A percentile compares a stretch with the other conserved stretches of the same genome.
phyloP scores from a whole-genome alignment of 2,329 filamentous ascomycete species.

The Drechslerella stenobrocha region DNA sequence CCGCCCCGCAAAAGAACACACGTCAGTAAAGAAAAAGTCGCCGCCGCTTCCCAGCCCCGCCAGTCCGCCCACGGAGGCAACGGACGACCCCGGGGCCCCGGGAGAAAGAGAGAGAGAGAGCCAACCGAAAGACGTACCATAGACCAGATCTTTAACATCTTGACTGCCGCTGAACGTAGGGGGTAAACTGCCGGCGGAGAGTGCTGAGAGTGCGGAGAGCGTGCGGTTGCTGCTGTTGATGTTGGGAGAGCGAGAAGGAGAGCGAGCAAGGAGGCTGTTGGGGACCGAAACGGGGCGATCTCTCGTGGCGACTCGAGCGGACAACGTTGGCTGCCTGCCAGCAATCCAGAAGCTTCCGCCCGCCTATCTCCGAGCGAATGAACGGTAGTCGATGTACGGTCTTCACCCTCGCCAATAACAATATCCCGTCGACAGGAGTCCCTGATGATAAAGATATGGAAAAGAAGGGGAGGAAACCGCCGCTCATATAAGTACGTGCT shows the following conservation, averaged over 20 bases:
- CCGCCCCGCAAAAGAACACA: slow-evolving; percentile 51
- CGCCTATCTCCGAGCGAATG: slow-evolving; percentile 4
- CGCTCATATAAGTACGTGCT: neutral
- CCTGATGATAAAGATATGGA: neutral
- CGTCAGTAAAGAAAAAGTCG: slow-evolving; percentile 51
- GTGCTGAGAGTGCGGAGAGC: neutral
- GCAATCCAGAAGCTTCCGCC: slow-evolving; percentile 44
- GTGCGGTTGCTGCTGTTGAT: slow-evolving; percentile 4
- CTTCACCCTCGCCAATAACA: too few relatives aligned
- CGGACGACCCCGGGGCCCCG: neutral
- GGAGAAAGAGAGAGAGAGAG: slow-evolving; percentile 3
- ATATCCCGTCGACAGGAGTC: too few relatives aligned
- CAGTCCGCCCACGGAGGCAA: slow-evolving; percentile 1
- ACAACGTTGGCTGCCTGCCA: slow-evolving; percentile 14
- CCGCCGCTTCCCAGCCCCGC: slow-evolving; percentile 29
- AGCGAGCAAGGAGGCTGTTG: neutral
- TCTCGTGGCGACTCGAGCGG: slow-evolving; percentile 36
- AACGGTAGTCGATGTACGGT: too few relatives aligned
- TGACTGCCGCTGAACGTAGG: neutral
- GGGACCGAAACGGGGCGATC: slow-evolving; percentile 43
- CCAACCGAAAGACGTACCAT: slow-evolving; percentile 68
- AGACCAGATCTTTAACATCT: slow-evolving; percentile 96
- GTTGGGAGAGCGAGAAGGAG: neutral
- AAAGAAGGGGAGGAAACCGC: slow-evolving; percentile 1
- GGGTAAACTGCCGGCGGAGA: neutral